Conservation (phyloP, 306 rosid species). For the Calophaca sinica region DNA sequence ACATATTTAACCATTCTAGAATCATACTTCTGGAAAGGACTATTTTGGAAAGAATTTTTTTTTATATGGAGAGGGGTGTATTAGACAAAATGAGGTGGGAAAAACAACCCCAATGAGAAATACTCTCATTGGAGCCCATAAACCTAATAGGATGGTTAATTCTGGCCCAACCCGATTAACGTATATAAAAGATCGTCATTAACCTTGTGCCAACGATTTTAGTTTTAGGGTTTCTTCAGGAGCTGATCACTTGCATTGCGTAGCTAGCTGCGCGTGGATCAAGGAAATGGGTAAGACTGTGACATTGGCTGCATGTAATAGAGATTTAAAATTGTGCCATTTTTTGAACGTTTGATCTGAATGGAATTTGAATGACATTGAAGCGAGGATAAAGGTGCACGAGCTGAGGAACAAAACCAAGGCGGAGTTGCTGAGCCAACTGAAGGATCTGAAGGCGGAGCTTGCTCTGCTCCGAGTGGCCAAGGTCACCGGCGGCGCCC, state of each 20-base stretch:
- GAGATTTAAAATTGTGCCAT: not conserved
- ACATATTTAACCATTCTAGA: too few relatives aligned
- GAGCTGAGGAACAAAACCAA: conserved; percentile 82
- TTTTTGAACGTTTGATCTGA: not conserved
- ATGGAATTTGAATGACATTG: conserved; percentile 1
- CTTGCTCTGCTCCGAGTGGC: conserved; percentile 90
- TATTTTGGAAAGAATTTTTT: too few relatives aligned
- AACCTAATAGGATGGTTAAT: not conserved
- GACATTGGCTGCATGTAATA: not conserved
- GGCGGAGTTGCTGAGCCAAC: conserved; percentile 71
- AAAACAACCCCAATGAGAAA: too few relatives aligned
- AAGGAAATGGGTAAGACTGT: conserved; percentile 47
- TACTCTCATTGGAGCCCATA: not conserved
- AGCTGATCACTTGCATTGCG: not conserved
- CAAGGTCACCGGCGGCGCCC: conserved; percentile 94
- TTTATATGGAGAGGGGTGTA: too few relatives aligned
- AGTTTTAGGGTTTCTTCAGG: conserved; percentile 49
- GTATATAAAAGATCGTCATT: conserved; percentile 24
- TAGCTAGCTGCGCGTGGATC: conserved; percentile 4
- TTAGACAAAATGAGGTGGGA: too few relatives aligned
- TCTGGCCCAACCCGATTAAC: not conserved
- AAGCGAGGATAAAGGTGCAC: conserved; percentile 93
- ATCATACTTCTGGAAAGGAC: too few relatives aligned
- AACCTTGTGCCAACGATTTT: not conserved
- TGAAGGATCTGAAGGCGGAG: conserved; percentile 92